Evolutionary conservation across 192 early-diverging fungal genomes (phyloP), one percentile per base, ranked within the genome.

Genomic region (Blastocladiella britannica): DNA sequence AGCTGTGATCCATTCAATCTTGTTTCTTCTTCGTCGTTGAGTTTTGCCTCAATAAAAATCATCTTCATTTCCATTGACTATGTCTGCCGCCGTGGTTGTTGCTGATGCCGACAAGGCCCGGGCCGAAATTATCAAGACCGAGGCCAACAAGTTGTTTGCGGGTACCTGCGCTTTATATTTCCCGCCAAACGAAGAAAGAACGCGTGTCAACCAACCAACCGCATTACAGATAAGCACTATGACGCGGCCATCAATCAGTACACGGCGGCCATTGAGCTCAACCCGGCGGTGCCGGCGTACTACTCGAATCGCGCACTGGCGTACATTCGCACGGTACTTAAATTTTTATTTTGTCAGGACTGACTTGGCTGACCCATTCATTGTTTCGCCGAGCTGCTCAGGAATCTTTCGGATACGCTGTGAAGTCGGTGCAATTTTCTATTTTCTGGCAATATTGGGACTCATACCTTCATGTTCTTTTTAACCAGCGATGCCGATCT

Each of bases 221-320:
- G n/a, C n/a, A n/a, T n/a, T n/a, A 22, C 55, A 55, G 56, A 57
- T 20, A 66, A 67, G 37, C 77, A 87, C 53, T 96, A 82, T 63
- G 71, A 83, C 6, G 81, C 86, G 53, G 92, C 95, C n/a, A 80
- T 89, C 25, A 85, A 87, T 51, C 82, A 86, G 61, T 98, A 98
- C 71, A 83, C 86, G 6, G 72, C 78, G 61, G 92, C 92, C 3
- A 93, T 98, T 53, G 75, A 79, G 51, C 62, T 78, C 37, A 83
- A 94, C 66, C 83, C 91, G 20, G 78, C 81, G 26, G 81, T 87
- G 0, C 76, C 89, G 4, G 83, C 83, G 7, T 91, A 84, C 70
- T 94, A 89, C 61, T 76, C 91, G 23, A 98, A 98, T 68, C 79
- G 95, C 25, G 86, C 90, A 20, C 83, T 94, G 56, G 86, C 86